These are phyloP conservation scores for Erodium moschatum DNA, from an alignment of 441 rosid genomes.

Conservation along the genomic window DNA sequence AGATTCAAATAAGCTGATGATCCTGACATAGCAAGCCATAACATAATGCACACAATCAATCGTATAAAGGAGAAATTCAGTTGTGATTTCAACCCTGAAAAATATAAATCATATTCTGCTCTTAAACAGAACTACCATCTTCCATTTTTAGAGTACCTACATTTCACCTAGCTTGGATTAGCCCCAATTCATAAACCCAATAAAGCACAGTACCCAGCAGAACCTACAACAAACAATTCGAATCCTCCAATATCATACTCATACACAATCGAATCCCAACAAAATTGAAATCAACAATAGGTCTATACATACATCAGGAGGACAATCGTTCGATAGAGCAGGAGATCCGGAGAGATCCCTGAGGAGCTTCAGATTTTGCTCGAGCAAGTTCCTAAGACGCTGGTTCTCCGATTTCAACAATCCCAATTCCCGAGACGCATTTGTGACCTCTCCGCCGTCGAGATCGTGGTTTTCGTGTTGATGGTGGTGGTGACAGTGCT, in stretches of 20 bases:
- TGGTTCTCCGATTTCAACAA: conserved; percentile 48
- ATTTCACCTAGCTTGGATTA: too few relatives aligned
- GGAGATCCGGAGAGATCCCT: conserved; percentile 64
- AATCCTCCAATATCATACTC: not conserved
- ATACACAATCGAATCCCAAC: not conserved
- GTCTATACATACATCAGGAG: conserved; percentile 54
- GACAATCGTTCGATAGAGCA: conserved; percentile 48
- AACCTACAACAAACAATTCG: not conserved
- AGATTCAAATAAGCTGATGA: not conserved
- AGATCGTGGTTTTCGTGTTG: conserved; percentile 25
- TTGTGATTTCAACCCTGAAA: not conserved
- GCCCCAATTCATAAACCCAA: not conserved
- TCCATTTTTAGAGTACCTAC: too few relatives aligned
- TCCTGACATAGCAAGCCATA: not conserved
- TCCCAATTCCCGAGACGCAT: conserved; percentile 30
- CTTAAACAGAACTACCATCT: not conserved
- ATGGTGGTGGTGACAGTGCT: conserved; percentile 48
- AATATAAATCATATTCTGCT: not conserved
- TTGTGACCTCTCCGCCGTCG: not conserved
- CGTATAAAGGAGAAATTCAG: not conserved
- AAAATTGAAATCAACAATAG: not conserved
- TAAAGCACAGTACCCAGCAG: not conserved
- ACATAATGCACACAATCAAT: not conserved
- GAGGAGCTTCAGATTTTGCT: conserved; percentile 65
- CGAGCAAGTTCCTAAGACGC: conserved; percentile 48